Conservation (phyloP, 768 basidiomycete genomes). For the Grammothele lineata region DNA sequence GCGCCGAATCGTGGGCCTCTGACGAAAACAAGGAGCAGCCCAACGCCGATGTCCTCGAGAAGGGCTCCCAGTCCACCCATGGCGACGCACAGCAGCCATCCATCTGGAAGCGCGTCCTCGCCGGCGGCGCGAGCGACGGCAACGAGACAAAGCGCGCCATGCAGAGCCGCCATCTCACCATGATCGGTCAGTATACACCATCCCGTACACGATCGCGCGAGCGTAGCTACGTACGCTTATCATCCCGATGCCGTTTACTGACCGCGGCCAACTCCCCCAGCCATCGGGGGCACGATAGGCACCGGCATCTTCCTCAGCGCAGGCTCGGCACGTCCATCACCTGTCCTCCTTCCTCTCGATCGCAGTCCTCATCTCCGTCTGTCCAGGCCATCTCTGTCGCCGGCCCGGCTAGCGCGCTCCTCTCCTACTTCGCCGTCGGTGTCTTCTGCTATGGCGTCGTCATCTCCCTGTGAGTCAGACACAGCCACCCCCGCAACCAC, state of each 20-base stretch:
- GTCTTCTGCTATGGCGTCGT: slow-evolving; percentile 58
- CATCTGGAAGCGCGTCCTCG: slow-evolving; percentile 22
- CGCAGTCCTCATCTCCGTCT: background rate
- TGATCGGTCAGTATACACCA: slow-evolving; percentile 31
- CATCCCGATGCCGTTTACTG: background rate
- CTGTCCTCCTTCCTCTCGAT: background rate
- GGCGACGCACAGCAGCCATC: background rate
- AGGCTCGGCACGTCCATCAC: slow-evolving; percentile 39
- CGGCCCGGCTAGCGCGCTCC: slow-evolving; percentile 57
- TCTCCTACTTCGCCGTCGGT: slow-evolving; percentile 58
- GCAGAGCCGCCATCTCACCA: slow-evolving; percentile 38
- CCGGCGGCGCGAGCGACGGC: slow-evolving; percentile 13
- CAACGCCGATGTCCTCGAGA: slow-evolving; percentile 5
- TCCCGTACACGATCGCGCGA: background rate
- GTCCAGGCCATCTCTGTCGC: slow-evolving; percentile 52
- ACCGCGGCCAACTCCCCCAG: slow-evolving; percentile 20
- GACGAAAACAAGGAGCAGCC: slow-evolving; percentile 4
- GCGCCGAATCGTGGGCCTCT: slow-evolving; percentile 3
- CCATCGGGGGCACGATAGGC: slow-evolving; percentile 56
- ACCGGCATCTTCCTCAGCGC: slow-evolving; percentile 60
- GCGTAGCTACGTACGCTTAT: no score
- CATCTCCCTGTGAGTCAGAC: slow-evolving; percentile 41
- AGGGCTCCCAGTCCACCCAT: slow-evolving; percentile 4
- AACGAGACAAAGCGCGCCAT: slow-evolving; percentile 36
- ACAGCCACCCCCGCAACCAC: slow-evolving; percentile 7